Base-by-base conservation (phyloP, 2,329 filamentous ascomycete genomes). In the Paecilomyces sp. region DNA sequence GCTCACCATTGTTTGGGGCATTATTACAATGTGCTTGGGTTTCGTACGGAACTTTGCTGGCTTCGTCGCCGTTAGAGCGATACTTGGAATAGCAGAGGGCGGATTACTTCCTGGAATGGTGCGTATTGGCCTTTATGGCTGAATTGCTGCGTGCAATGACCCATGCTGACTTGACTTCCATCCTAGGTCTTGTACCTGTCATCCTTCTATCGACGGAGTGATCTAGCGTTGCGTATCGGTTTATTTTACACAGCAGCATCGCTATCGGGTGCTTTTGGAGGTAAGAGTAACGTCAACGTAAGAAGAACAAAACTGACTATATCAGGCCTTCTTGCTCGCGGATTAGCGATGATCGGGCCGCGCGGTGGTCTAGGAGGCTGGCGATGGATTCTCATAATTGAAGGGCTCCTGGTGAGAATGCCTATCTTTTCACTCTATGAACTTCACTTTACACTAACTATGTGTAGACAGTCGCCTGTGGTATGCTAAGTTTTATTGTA, bases 181-280 rank as follows among this genome's bases (percentile, higher is more conserved):
- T 52, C 15, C 18, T 28, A 82, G 79, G 80, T 88, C 1, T 74
- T 90, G 1, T 89, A 89, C 66, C 78, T 90, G 12, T 87, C 85
- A 0, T 78, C 80, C 6, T 81, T 89, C 63, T 86, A 88, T 65
- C 82, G 79, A 18, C 77, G 85, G 22, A 76, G 80, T 1, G 85
- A 88, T 63, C 75, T 88, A 62, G 84, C 85, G 0, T 70, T 88
- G 41, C 78, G 87, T 3, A 86, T 89, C 56, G 87, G 85, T 31
- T 75, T 89, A 5, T 88, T 89, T 66, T 89, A 88, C 68, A 88
- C 85, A 0, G 85, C 85, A 1, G 85, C 86, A 0, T 87, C 85
- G 1, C 72, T 89, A 4, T 86, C 84, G 0, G 85, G 85, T 1
- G 85, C 85, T 1, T 88, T 88, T 67, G 85, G 85, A 30, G 85